Evolutionary conservation across 2,329 filamentous ascomycete genomes (phyloP), one percentile per base, ranked within the genome.

Genomic region (Sphaerostilbella broomeana): DNA sequence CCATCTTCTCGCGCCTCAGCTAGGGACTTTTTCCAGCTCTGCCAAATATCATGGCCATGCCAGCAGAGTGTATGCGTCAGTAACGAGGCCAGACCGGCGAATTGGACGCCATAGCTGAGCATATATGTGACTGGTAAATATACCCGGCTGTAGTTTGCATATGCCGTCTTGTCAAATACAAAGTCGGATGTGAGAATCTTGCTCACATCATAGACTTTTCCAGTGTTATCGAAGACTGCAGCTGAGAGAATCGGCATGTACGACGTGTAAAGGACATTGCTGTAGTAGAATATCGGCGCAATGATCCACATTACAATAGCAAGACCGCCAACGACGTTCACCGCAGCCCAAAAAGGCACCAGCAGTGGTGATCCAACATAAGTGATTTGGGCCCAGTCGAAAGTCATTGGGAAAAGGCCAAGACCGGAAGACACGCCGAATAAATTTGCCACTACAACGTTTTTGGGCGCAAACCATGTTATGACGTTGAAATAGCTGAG

Each of bases 331-430:
- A 92, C 77, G 25, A 92, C 86, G 53, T 92, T 92, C 62, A 89
- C 77, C 7, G 86, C 82, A 27, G 86, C 83, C 86, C 86, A 88
- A 60, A 90, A 92, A 0, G 86, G 86, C 0, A 86, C 87, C 12
- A 92, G 71, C 6, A 94, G 67, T 0, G 84, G 87, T 4, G 86
- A 92, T 12, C 87, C 87, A 51, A 94, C 92, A 54, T 90, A 82
- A 1, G 87, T 86, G 46, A 94, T 81, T 56, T 94, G 87, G 1
- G 85, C 84, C 87, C 87, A 94, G 64, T 94, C 87, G 54, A 94
- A 94, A 0, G 87, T 94, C 52, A 94, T 58, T 0, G 87, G 87
- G 46, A 94, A 87, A 22, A 94, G 64, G 1, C 86, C 86, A 11
- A 94, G 72, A 3, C 87, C 87, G 2, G 86, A 90, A n/a, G 79